A percentile compares a stretch with the other conserved stretches of the same genome.
Evolutionary conservation across 352 stramenopile genomes (phyloP).

Genomic region (Globisporangium sylvaticum): DNA sequence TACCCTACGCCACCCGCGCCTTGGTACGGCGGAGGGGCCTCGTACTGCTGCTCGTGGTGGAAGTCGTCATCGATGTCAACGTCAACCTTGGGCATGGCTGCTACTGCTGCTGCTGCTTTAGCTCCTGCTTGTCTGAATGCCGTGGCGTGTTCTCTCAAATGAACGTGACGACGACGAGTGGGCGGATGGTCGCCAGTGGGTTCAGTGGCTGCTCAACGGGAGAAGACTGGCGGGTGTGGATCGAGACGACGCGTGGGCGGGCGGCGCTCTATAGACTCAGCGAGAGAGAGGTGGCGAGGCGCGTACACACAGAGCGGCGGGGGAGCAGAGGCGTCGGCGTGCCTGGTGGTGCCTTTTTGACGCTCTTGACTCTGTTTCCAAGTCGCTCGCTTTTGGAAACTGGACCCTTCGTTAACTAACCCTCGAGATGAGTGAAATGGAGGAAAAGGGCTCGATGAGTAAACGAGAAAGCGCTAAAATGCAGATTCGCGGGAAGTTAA

Average conservation of each 20-base stretch:
- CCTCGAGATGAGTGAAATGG: background rate
- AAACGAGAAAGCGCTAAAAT: background rate
- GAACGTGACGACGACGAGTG: background rate
- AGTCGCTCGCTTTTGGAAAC: background rate
- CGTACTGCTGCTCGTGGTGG: conserved; percentile 9
- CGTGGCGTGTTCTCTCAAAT: background rate
- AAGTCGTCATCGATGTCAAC: conserved; percentile 40
- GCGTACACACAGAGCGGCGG: background rate
- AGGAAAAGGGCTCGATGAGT: background rate
- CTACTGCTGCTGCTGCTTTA: conserved; percentile 2
- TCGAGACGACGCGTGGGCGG: background rate
- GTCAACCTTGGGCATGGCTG: conserved; percentile 29
- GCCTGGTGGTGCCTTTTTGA: background rate
- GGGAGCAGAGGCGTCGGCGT: background rate
- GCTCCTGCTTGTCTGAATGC: background rate
- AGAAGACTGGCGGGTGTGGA: background rate
- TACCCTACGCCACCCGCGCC: conserved; percentile 14
- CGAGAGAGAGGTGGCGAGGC: background rate
- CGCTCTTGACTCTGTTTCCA: background rate
- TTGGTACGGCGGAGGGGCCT: conserved; percentile 8
- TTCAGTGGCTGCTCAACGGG: background rate
- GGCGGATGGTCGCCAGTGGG: background rate
- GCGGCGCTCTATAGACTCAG: background rate
- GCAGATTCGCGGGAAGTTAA: background rate
- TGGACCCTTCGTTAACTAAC: conserved; percentile 5